Conservation (phyloP, 2,329 filamentous ascomycete genomes). For the Keithomyces neogunnii region DNA sequence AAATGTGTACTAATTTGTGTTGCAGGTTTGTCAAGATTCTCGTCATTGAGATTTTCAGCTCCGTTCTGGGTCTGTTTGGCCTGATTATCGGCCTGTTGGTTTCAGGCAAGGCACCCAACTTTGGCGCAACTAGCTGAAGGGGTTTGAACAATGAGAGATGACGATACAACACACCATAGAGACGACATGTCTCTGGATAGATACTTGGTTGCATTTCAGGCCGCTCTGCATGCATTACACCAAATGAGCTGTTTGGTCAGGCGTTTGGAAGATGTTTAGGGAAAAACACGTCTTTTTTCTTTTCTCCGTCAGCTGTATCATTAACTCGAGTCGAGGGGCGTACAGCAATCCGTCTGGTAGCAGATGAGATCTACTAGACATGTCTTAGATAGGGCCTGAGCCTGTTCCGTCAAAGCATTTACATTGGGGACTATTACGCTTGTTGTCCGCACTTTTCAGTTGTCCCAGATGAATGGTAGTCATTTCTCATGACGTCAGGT, state of each 20-base stretch:
- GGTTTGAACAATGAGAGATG: not conserved
- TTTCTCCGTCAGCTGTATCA: conserved; percentile 20
- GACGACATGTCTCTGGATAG: not conserved
- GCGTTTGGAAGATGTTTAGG: conserved; percentile 31
- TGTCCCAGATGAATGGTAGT: not conserved
- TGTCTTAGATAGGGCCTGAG: conserved; percentile 8
- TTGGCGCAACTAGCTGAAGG: conserved; percentile 10
- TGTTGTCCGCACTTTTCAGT: too few species aligned
- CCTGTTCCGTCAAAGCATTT: not conserved
- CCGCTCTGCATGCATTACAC: conserved; percentile 23
- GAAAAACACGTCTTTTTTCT: conserved; percentile 18
- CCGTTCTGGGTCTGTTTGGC: conserved; percentile 90
- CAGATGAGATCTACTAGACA: conserved; percentile 11
- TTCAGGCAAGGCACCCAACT: conserved; percentile 61
- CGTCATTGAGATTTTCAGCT: conserved; percentile 98
- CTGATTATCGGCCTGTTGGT: conserved; percentile 90
- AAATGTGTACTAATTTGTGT: conserved; percentile 13
- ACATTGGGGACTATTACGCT: too few species aligned
- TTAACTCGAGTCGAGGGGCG: conserved; percentile 20
- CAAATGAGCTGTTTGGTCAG: conserved; percentile 25
- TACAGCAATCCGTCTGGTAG: conserved; percentile 23
- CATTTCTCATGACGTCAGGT: not conserved
- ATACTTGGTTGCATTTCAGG: not conserved
- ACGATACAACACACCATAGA: not conserved
- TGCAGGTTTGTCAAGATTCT: conserved; percentile 93